Conservation (phyloP, 495 filamentous ascomycete species). For the Penicillium nucicola region DNA sequence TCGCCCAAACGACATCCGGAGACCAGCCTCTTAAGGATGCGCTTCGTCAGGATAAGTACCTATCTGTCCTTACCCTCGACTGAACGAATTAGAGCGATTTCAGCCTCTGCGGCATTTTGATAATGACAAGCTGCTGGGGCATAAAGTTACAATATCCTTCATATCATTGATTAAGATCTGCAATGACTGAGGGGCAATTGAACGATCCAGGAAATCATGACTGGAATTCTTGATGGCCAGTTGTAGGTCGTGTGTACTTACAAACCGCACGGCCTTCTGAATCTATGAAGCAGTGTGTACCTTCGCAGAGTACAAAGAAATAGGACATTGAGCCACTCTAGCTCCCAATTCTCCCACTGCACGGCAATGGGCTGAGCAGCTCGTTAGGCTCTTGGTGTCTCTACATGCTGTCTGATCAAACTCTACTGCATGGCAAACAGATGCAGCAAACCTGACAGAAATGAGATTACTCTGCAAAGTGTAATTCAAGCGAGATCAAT, state of each 20-base stretch:
- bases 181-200: slow-evolving; percentile 47
- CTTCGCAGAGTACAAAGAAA: slow-evolving; percentile 39
- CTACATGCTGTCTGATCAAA: slow-evolving; percentile 27
- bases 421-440: slow-evolving; percentile 37
- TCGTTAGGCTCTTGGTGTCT: slow-evolving; percentile 21
- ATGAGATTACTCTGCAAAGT: slow-evolving; percentile 37
- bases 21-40: slow-evolving; percentile 41
- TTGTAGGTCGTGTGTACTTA: slow-evolving; percentile 18
- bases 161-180: slow-evolving; percentile 54
- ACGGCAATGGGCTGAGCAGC: slow-evolving; percentile 36
- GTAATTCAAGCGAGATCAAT: slow-evolving; percentile 37
- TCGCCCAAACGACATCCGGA: slow-evolving; percentile 47
- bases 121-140: slow-evolving; percentile 26
- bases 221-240: slow-evolving; percentile 59
- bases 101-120: slow-evolving; percentile 36
- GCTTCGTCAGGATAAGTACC: slow-evolving; percentile 53
- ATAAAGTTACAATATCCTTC: slow-evolving; percentile 36
- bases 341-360: slow-evolving; percentile 45
- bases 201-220: slow-evolving; percentile 49
- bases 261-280: slow-evolving; percentile 35
- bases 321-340: slow-evolving; percentile 28
- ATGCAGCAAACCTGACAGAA: slow-evolving; percentile 34
- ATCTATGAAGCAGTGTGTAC: slow-evolving; percentile 28
- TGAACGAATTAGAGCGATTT: slow-evolving; percentile 40
- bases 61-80: slow-evolving; percentile 29